Conservation (phyloP, 768 basidiomycete genomes). For the Myochromella boudieri region DNA sequence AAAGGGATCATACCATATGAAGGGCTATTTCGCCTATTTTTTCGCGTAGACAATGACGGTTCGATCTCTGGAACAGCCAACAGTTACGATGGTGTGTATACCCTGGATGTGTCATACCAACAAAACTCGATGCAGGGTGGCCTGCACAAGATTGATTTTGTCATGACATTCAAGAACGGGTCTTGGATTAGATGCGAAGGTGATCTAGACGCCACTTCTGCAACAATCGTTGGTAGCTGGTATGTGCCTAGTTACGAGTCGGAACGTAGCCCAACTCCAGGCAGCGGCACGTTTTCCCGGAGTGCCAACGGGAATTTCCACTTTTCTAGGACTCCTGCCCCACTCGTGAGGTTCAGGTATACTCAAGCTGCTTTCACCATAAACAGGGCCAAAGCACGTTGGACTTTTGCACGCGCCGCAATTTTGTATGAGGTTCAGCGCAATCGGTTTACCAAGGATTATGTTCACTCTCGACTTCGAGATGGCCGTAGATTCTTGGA, state of each 20-base stretch:
- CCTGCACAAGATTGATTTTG: background rate
- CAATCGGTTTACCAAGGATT: background rate
- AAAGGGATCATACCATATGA: background rate
- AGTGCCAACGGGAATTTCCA: background rate
- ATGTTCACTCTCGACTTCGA: background rate
- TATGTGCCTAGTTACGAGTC: background rate
- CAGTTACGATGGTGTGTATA: background rate
- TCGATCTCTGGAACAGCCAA: background rate
- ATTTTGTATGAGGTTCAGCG: background rate
- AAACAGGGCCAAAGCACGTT: background rate
- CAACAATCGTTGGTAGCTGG: constrained; percentile 2
- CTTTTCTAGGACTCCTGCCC: constrained; percentile 3
- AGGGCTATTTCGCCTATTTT: background rate
- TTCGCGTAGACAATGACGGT: background rate
- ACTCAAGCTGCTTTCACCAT: background rate
- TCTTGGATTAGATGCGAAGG: constrained; percentile 2
- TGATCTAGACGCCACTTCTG: background rate
- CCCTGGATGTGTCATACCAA: background rate
- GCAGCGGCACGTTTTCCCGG: background rate
- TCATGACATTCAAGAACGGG: background rate
- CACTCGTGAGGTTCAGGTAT: constrained; percentile 1
- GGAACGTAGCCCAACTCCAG: background rate
- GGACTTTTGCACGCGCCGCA: constrained; percentile 1
- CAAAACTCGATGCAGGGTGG: background rate
- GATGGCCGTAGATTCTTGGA: constrained; percentile 4